These are phyloP conservation scores for Mortierella sp. DNA, from an alignment of 371 early-diverging fungal species.

Conservation along the genomic window DNA sequence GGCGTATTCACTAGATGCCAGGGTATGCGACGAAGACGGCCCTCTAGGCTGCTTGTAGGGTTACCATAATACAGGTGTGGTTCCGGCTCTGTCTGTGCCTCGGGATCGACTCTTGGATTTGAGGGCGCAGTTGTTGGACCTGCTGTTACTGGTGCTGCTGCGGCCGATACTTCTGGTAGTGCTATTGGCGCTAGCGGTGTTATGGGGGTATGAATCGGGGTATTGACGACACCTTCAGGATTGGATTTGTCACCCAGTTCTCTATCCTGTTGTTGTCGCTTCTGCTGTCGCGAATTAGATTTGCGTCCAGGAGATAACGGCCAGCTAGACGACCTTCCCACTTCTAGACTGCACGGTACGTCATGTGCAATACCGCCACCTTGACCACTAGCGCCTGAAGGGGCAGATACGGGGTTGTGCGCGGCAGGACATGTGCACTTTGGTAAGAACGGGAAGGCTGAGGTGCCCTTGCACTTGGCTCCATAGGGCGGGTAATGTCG, in stretches of 20 bases:
- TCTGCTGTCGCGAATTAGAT: too few relatives aligned
- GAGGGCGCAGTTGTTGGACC: not conserved
- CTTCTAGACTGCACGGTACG: too few relatives aligned
- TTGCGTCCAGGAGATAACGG: too few relatives aligned
- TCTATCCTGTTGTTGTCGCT: too few relatives aligned
- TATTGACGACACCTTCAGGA: too few relatives aligned
- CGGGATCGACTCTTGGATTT: too few relatives aligned
- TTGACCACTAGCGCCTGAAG: too few relatives aligned
- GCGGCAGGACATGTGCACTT: constrained; percentile 24
- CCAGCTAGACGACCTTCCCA: too few relatives aligned
- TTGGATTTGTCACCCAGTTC: too few relatives aligned
- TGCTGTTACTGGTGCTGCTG: not conserved
- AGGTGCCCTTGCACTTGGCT: constrained; percentile 25
- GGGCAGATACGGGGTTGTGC: not conserved
- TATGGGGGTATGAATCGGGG: too few relatives aligned
- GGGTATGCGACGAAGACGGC: constrained; percentile 29
- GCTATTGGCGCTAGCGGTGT: not conserved
- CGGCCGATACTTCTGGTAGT: not conserved
- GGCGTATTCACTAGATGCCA: constrained; percentile 50
- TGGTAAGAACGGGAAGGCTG: constrained; percentile 23
- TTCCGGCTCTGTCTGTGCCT: too few relatives aligned
- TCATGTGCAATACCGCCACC: too few relatives aligned
- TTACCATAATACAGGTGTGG: constrained; percentile 27
- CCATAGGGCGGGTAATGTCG: constrained; percentile 47
- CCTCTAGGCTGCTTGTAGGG: constrained; percentile 14